These are phyloP conservation scores for Alternaria infectoria DNA, from an alignment of 2,329 filamentous ascomycete genomes.

Conservation along the genomic window DNA sequence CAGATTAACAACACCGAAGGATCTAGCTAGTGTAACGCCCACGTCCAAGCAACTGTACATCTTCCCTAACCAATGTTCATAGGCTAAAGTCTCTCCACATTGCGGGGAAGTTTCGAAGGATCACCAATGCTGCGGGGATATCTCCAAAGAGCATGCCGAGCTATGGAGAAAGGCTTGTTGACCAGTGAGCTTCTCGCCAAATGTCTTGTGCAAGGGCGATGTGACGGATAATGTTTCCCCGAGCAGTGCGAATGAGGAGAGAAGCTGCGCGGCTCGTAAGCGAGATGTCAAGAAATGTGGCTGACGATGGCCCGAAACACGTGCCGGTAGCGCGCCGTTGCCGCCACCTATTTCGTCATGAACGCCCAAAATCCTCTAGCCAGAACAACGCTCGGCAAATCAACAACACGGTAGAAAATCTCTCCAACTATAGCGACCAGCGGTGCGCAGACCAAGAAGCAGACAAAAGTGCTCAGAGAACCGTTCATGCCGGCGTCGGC, in stretches of 20 bases:
- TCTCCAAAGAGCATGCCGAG: not conserved
- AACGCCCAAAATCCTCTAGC: slow-evolving; percentile 32
- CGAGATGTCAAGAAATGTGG: not conserved
- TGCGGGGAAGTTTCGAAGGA: slow-evolving; percentile 5
- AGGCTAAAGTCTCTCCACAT: not conserved
- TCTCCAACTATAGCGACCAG: slow-evolving; percentile 28
- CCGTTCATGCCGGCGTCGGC: slow-evolving; percentile 16
- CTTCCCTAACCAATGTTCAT: not conserved
- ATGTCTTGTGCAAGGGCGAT: not conserved
- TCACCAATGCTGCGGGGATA: slow-evolving; percentile 2
- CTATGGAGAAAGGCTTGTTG: not conserved
- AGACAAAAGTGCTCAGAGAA: slow-evolving; percentile 24
- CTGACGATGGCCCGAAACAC: not conserved
- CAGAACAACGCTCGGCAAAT: slow-evolving; percentile 40
- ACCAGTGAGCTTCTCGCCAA: not conserved
- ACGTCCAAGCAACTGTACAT: not conserved
- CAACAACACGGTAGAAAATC: slow-evolving; percentile 39
- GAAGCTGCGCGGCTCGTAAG: not conserved
- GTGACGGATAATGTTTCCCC: not conserved
- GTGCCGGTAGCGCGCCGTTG: not conserved
- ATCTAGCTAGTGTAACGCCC: not conserved
- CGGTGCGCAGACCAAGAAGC: slow-evolving; percentile 33
- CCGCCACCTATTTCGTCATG: slow-evolving; percentile 25
- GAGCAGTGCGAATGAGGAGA: not conserved
- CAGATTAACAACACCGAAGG: not conserved